phyloP scores from a whole-genome alignment of 129 eudicot genomes.

The Oenanthe sinensis region DNA sequence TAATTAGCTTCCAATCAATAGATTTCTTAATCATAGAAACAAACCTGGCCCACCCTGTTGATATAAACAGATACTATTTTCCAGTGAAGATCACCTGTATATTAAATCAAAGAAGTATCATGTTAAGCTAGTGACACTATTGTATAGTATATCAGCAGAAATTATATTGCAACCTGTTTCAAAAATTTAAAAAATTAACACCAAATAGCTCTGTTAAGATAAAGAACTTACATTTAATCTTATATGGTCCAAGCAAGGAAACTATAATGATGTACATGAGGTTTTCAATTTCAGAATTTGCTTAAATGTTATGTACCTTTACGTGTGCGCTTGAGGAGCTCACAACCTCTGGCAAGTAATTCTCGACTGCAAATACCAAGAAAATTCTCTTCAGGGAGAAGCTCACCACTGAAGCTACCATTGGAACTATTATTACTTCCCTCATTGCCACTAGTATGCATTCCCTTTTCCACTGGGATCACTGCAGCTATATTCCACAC shows the following conservation, averaged over 20 bases:
- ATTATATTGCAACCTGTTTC: background rate
- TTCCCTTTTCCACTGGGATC: slow-evolving; percentile 71
- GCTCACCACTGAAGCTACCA: slow-evolving; percentile 76
- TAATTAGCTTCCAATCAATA: slow-evolving; percentile 12
- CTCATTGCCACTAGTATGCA: slow-evolving; percentile 32
- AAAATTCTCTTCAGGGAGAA: slow-evolving; percentile 85
- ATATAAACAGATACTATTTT: slow-evolving; percentile 86
- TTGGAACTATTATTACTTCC: slow-evolving; percentile 53
- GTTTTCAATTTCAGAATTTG: background rate
- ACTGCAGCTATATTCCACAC: slow-evolving; percentile 78
- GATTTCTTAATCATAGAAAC: background rate
- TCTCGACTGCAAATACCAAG: slow-evolving; percentile 90
- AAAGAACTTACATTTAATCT: background rate
- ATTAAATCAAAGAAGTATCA: background rate
- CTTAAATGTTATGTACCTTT: slow-evolving; percentile 38
- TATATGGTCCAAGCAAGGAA: background rate
- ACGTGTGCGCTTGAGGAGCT: slow-evolving; percentile 90
- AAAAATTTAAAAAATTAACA: background rate
- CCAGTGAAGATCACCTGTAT: slow-evolving; percentile 96
- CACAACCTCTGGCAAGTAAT: slow-evolving; percentile 83
- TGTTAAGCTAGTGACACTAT: background rate
- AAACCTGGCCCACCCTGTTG: slow-evolving; percentile 79
- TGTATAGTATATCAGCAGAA: background rate
- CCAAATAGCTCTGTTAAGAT: background rate
- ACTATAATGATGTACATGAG: background rate